phyloP scores from a whole-genome alignment of 345 rosid genomes.

The Eucalyptus curtisii region DNA sequence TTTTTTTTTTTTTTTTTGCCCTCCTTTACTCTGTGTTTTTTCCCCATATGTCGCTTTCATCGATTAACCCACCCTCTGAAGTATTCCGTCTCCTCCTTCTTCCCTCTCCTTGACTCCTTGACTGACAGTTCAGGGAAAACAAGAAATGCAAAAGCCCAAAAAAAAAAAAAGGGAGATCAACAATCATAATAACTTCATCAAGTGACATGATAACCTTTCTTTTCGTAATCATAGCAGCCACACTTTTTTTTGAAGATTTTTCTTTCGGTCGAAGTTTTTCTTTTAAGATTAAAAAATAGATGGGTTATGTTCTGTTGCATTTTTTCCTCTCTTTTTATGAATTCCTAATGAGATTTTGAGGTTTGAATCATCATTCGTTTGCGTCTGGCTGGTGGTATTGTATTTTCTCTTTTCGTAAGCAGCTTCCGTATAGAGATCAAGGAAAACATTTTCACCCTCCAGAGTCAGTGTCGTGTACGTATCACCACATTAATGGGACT shows the following conservation, averaged over 20 bases:
- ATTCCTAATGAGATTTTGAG: neutral
- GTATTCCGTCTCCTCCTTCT: neutral
- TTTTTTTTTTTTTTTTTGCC: neutral
- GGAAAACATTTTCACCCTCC: neutral
- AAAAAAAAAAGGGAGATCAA: neutral
- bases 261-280: neutral
- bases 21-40: conserved; percentile 18
- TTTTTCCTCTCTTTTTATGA: neutral
- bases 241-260: neutral
- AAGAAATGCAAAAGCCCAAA: neutral
- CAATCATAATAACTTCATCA: neutral
- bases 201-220: neutral
- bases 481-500: neutral
- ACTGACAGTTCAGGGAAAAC: neutral
- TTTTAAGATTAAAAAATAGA: neutral
- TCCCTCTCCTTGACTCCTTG: neutral
- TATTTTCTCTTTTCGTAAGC: neutral
- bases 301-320: neutral
- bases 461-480: neutral
- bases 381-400: neutral
- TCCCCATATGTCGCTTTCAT: conserved; percentile 38
- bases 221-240: neutral
- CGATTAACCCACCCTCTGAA: conserved; percentile 13
- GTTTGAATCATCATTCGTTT: neutral
- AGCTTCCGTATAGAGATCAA: neutral